These are phyloP conservation scores for Adiantum capillusveneris DNA, from an alignment of 75 land plant genomes.

Conservation along the genomic window DNA sequence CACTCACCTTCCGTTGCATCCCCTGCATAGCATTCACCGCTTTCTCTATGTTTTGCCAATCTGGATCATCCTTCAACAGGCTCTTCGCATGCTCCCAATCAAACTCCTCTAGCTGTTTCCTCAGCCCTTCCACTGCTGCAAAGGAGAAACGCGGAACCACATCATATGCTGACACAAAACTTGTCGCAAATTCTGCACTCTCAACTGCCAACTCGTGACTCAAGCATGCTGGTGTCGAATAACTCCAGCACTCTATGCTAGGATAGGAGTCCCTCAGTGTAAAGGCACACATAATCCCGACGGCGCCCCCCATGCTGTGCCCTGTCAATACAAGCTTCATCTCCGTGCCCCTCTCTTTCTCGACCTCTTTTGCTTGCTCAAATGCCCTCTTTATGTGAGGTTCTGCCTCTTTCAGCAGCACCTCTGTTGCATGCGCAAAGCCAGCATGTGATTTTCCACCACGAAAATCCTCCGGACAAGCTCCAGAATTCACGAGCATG, in stretches of 20 bases:
- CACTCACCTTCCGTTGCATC: no score
- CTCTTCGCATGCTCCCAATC: constrained; percentile 22
- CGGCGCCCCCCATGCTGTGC: constrained; percentile 31
- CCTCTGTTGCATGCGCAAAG: constrained; percentile 21
- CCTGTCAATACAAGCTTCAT: constrained; percentile 24
- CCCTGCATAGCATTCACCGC: no score
- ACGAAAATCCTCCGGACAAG: constrained; percentile 16
- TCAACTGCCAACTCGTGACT: constrained; percentile 19
- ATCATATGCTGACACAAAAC: constrained; percentile 19
- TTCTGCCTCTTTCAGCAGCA: constrained; percentile 11
- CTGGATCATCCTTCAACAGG: constrained; percentile 14
- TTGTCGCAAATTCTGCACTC: constrained; percentile 17
- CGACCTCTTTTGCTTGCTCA: constrained; percentile 8
- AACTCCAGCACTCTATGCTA: constrained; percentile 28
- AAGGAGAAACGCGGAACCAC: constrained; percentile 27
- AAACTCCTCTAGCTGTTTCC: constrained; percentile 20
- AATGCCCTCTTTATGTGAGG: constrained; percentile 23
- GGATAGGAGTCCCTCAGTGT: constrained; percentile 13
- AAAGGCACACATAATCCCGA: constrained; percentile 24
- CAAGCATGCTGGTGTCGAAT: constrained; percentile 21
- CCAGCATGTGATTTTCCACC: constrained; percentile 26
- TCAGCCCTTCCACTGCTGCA: constrained; percentile 14
- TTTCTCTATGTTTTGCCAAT: constrained; percentile 18
- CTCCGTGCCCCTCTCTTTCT: not conserved
- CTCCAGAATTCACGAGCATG: constrained; percentile 22